Conservation (phyloP, 306 rosid species). For the Crataegus laevigata region DNA sequence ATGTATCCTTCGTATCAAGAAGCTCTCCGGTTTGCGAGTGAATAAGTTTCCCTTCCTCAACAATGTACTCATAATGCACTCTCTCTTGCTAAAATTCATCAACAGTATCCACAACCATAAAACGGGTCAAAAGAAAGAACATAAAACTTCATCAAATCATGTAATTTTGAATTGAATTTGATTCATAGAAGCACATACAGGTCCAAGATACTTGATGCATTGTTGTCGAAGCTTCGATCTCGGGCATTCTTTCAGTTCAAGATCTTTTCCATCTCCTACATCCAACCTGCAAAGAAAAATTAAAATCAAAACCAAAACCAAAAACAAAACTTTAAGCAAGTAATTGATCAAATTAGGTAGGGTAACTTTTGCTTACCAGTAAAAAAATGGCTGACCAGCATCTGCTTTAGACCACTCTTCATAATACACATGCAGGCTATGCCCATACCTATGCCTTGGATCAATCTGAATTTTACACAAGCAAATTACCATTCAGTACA, state of each 20-base stretch:
- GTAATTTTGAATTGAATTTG: conserved; percentile 1
- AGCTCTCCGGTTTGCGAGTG: conserved; percentile 52
- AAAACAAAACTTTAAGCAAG: background rate
- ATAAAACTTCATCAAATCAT: background rate
- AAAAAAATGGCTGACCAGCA: conserved; percentile 88
- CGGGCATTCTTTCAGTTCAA: conserved; percentile 53
- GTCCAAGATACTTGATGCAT: conserved; percentile 90
- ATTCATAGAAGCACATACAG: conserved; percentile 48
- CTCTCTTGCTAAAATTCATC: conserved; percentile 64
- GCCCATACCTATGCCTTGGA: conserved; percentile 97
- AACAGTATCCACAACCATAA: background rate
- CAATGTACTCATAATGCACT: conserved; percentile 47
- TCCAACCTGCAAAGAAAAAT: conserved; percentile 54
- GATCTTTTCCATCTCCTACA: conserved; percentile 67
- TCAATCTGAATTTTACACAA: conserved; percentile 53
- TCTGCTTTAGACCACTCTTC: conserved; percentile 71
- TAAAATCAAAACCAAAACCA: background rate
- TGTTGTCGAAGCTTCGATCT: conserved; percentile 65
- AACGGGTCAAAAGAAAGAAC: background rate
- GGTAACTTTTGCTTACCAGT: conserved; percentile 45
- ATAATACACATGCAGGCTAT: conserved; percentile 72
- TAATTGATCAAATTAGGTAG: background rate
- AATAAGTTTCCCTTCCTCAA: conserved; percentile 50
- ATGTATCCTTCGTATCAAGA: conserved; percentile 44
- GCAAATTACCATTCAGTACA: background rate